Base-by-base conservation (phyloP, 768 basidiomycete species). In the Trametes cingulata region DNA sequence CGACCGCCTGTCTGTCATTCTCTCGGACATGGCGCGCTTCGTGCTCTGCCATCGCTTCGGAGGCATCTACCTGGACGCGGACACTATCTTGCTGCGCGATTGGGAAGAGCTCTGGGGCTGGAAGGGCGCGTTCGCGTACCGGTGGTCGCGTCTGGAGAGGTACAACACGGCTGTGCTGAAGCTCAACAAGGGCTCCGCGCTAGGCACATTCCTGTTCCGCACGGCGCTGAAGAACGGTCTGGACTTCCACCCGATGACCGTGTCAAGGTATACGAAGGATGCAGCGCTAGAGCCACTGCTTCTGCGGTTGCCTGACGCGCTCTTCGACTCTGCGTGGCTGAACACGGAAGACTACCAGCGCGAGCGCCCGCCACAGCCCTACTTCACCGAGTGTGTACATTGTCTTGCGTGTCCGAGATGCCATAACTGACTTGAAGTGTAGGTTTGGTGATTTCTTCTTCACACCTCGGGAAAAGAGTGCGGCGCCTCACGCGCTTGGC, bases 21-120 rank as follows among this genome's bases (percentile, higher is more conserved):
- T 98, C 5, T 95, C 93, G 5, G 96, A 98, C 71, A 93, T 98
- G 89, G 96, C 93, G 17, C 88, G 96, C 22, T 99, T 98, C 73
- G 87, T 98, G 57, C 80, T 99, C n/a, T 95, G 93, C 62, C 93
- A 99, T 73, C 88, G 95, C 20, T 98, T 90, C 68, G 96, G 97
- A 22, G 96, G 96, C 14, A 91, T 95, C 49, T 99, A 98, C 71
- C 85, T 99, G 52, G 96, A 99, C 68, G 95, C 95, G 10, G 97
- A 98, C 71, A 98, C 94, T 9, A 85, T 99, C 64, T 86, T 99
- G 66, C 76, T 99, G 33, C 88, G 97, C 20, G 96, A 99, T 69
- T 99, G 97, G 97, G 95, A 97, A 71, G 96, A 98, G 66, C 78
- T 99, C 6, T 98, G 93, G 93, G 93, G 93, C 27, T 97, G 92